A percentile compares a stretch with the other conserved stretches of the same genome.
Evolutionary conservation across 2,329 filamentous ascomycete species (phyloP).

Genomic region (Colletotrichum spaethianum): DNA sequence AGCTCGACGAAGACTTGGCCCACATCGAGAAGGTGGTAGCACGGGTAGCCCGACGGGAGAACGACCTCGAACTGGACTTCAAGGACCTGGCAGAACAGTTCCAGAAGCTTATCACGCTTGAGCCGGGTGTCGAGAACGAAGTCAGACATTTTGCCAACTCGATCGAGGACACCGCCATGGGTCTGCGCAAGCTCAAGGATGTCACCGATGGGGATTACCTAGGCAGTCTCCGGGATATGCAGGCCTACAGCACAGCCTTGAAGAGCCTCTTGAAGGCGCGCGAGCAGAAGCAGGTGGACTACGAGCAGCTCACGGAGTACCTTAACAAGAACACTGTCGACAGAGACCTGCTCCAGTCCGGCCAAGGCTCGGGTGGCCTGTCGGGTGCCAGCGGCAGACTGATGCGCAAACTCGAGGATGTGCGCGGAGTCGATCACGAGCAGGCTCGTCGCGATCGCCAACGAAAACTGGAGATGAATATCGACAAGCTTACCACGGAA

Average conservation of each 20-base stretch:
- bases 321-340: slow-evolving; percentile 91
- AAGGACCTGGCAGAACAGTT: slow-evolving; percentile 93
- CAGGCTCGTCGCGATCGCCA: slow-evolving; percentile 88
- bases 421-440: slow-evolving; percentile 96
- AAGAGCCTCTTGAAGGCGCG: slow-evolving; percentile 91
- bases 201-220: slow-evolving; percentile 97
- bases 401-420: slow-evolving; percentile 94
- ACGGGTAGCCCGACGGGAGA: slow-evolving; percentile 88
- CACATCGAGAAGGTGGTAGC: slow-evolving; percentile 98
- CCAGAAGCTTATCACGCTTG: slow-evolving; percentile 90
- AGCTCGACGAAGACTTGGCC: slow-evolving; percentile 91
- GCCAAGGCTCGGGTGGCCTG: slow-evolving; percentile 68
- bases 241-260: slow-evolving; percentile 89
- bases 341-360: slow-evolving; percentile 81
- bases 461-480: slow-evolving; percentile 91
- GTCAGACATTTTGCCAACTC: slow-evolving; percentile 90
- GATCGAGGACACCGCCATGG: slow-evolving; percentile 85
- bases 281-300: slow-evolving; percentile 98
- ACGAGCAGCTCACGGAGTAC: slow-evolving; percentile 95
- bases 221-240: slow-evolving; percentile 93
- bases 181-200: slow-evolving; percentile 86
- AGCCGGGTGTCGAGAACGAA: slow-evolving; percentile 86
- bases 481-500: slow-evolving; percentile 90
- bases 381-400: slow-evolving; percentile 89
- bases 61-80: slow-evolving; percentile 90